Base-by-base conservation (phyloP, 148 eudicot genomes). In the Silene uniflora region DNA sequence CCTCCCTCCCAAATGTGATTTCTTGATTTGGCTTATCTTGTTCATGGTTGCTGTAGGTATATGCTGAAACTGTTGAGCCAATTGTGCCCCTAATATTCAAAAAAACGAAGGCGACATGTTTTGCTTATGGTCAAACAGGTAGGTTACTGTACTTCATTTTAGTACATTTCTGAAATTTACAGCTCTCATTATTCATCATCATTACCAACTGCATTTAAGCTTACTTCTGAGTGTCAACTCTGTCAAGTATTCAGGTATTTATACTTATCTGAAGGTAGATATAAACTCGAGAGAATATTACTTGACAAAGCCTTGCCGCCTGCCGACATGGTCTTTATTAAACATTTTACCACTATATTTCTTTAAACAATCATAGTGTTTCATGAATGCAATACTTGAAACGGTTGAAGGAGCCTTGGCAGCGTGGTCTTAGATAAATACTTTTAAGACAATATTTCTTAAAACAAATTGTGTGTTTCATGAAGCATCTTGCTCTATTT, bases 121-220 rank as follows among this genome's bases (percentile, higher is more conserved):
- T 91, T 85, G 97, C 97, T 12, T 91, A 91, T 83, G 97, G 97
- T 52, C 97, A 91, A 77, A 91, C 97, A 86, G 97, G 97, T 74
- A 86, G 67, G 87, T 78, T 32, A 12, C 17, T 14, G 0, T 52
- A 52, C 17, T 52, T 52, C 17, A 52, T 14, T 52, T 52, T 1
- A 11, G 56, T 52, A 3, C 17, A 52, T 52, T 12, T 52, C 3
- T 16, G 18, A 52, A 13, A 12, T 13, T 52, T 5, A 52, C 17
- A 52, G 17, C 4, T 52, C 14, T 52, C 17, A 16, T 52, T 13
- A 52, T 52, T 12, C 56, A 52, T 52, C 56, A 13, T 52, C 56
- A 52, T 52, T 12, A 12, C 17, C 56, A 13, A 5, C 18, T 13
- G 56, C 17, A 2, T 52, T 52, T 52, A 2, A 52, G 18, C 56